Base-by-base conservation (phyloP, 371 early-diverging fungal species). In the Batrachochytrium dendrobatidis region DNA sequence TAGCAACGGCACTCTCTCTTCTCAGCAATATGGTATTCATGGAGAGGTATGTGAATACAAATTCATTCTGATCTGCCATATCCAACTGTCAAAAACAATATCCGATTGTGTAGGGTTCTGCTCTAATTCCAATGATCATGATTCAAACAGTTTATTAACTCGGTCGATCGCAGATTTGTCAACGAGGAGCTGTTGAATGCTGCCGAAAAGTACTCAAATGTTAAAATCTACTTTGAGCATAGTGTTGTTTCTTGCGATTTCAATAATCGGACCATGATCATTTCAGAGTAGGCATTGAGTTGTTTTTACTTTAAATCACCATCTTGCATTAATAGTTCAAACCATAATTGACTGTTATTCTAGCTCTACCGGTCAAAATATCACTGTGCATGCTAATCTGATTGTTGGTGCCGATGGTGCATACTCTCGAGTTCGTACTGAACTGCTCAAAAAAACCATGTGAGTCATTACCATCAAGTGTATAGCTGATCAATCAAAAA, bases 351-450 rank as follows among this genome's bases (percentile, higher is more conserved):
- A 39, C 39, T 60, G 32, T 7, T n/a, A 43, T 51, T 30, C 6
- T 24, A 56, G 54, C 24, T 46, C 56, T 15, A 61, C 65, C 30
- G 61, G 66, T 18, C n/a, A 52, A 22, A 56, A 39, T 15, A 48
- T 77, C 31, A 64, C 58, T n/a, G 71, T 72, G 7, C 3, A 5
- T 12, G 84, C 83, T 5, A 94, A 95, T 64, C 68, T 95, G 31
- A 83, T 98, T 59, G 75, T 98, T 17, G 98, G 98, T 20, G 88
- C 92, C n/a, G 98, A 98, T 72, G 98, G 98, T 32, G 94, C 92
- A 5, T 89, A 86, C 67, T 92, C 93, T 20, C 65, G 79, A 7
- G 86, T 86, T 34, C 82, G 95, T 46, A 76, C 73, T 46, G 85
- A 87, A 59, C 75, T 92, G 63, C 85, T 90, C 86, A 79, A 87